Base-by-base conservation (phyloP, 805 yeast species). In the Lipomyces spencermartinsiae region DNA sequence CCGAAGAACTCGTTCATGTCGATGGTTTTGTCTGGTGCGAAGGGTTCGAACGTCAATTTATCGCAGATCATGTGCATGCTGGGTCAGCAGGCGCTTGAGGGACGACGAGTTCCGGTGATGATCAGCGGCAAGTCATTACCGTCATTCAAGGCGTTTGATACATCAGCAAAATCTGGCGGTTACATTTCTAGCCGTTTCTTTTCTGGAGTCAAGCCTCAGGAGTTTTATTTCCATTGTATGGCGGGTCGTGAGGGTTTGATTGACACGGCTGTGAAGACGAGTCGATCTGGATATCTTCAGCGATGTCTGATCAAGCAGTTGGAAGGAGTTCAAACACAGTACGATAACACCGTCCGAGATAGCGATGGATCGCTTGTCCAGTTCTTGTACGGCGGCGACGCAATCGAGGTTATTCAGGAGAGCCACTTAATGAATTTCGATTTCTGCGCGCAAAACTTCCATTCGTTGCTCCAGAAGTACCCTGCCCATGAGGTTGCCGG, bases 231-330 rank as follows among this genome's bases (percentile, higher is more conserved):
- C 95, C 99, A 95, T 83, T 98, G 98, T 63, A 95, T 95, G 97
- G 98, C 99, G 77, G 99, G 99, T 84, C 92, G 99, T 86, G 99
- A 95, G 83, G 99, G 99, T 85, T 85, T 95, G 78, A 96, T 95
- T 79, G 99, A 95, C 85, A 95, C 99, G 68, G 99, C 99, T 61
- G 99, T 95, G 72, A 95, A 95, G 82, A 95, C 99, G 9, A 92
- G 98, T 25, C 89, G 97, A 82, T 93, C 98, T 68, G 99, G 99
- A 78, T 95, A 95, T 81, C 85, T 95, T 80, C 99, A 95, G 83
- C 89, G 99, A 83, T 96, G 99, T 86, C 86, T 95, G 81, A 95
- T 97, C 68, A 95, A 95, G 81, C 99, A 95, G 82, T 84, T 95
- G 72, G 99, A 95, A 80, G 99, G 99, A 83, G 97, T 95, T 35